phyloP scores from a whole-genome alignment of 1,139 yeast genomes.

The Tardiomyces depauwii region DNA sequence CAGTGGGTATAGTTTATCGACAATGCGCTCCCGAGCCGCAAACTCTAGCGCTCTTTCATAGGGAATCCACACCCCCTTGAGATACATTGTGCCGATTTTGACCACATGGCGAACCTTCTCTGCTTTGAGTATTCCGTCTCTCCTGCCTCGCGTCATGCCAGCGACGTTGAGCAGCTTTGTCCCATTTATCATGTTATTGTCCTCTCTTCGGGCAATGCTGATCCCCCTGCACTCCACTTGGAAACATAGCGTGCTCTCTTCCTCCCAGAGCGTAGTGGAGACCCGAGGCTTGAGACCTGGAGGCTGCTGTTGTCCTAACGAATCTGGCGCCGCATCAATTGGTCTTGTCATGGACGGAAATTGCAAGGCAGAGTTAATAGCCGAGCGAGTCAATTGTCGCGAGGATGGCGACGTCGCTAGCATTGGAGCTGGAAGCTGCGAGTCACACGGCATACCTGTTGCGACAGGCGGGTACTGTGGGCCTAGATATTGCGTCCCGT shows the following conservation, averaged over 20 bases:
- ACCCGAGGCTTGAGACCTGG: slow-evolving; percentile 63
- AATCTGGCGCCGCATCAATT: slow-evolving; percentile 15
- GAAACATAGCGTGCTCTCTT: slow-evolving; percentile 82
- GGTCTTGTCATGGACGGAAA: slow-evolving; percentile 23
- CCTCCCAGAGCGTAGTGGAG: slow-evolving; percentile 94
- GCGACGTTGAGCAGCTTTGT: slow-evolving; percentile 46
- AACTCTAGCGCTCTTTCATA: slow-evolving; percentile 41
- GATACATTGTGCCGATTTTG: slow-evolving; percentile 42
- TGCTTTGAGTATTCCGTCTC: slow-evolving; percentile 44
- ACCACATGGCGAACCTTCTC: slow-evolving; percentile 37
- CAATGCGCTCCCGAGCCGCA: slow-evolving; percentile 39
- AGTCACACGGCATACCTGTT: no score
- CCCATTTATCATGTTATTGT: slow-evolving; percentile 42
- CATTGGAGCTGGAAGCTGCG: no score
- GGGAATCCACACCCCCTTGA: slow-evolving; percentile 51
- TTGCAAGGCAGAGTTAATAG: slow-evolving; percentile 6
- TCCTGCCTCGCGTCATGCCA: slow-evolving; percentile 45
- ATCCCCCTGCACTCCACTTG: slow-evolving; percentile 38
- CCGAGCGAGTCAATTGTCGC: no score
- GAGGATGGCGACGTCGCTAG: no score
- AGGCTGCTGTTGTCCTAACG: slow-evolving; percentile 16
- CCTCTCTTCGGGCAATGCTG: slow-evolving; percentile 41
- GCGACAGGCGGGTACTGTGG: no score
- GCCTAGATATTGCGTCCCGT: no score
- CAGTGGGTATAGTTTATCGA: slow-evolving; percentile 32